Conservation (phyloP, 768 basidiomycete species). For the Pisolithus orientalis region DNA sequence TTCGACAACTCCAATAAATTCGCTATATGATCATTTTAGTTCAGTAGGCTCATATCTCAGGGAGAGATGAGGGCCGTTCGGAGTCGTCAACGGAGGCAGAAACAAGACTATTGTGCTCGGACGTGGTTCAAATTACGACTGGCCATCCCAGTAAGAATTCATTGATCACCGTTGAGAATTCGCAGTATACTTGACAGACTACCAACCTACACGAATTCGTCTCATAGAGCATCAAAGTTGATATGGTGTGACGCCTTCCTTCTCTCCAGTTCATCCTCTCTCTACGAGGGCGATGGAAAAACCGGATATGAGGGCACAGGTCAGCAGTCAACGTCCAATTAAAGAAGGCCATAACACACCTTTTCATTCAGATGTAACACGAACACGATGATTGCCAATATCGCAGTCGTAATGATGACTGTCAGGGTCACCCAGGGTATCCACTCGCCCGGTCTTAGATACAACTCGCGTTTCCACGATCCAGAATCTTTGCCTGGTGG, state of each 20-base stretch:
- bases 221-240: constrained; percentile 89
- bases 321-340: not conserved
- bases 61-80: too few species aligned
- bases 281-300: constrained; percentile 35
- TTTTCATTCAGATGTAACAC: constrained; percentile 90
- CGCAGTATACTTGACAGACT: too few species aligned
- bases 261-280: constrained; percentile 91
- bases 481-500: constrained; percentile 44
- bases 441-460: constrained; percentile 92
- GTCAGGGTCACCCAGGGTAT: constrained; percentile 96
- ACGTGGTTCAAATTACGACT: too few species aligned
- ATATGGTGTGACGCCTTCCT: constrained; percentile 89
- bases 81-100: too few species aligned
- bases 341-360: constrained; percentile 38
- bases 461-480: constrained; percentile 82
- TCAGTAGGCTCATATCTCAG: too few species aligned
- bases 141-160: not conserved
- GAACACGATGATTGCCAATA: constrained; percentile 78
- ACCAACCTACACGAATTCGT: too few species aligned
- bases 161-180: too few species aligned
- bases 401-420: constrained; percentile 62
- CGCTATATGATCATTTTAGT: too few species aligned
- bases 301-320: not conserved
- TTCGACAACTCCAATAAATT: too few species aligned
- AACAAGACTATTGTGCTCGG: too few species aligned